Percentiles rank a stretch among this genome's conserved stretches.
These are phyloP conservation scores for Liriodendron chinense DNA, from an alignment of 164 flowering plant genomes.

Conservation along the genomic window DNA sequence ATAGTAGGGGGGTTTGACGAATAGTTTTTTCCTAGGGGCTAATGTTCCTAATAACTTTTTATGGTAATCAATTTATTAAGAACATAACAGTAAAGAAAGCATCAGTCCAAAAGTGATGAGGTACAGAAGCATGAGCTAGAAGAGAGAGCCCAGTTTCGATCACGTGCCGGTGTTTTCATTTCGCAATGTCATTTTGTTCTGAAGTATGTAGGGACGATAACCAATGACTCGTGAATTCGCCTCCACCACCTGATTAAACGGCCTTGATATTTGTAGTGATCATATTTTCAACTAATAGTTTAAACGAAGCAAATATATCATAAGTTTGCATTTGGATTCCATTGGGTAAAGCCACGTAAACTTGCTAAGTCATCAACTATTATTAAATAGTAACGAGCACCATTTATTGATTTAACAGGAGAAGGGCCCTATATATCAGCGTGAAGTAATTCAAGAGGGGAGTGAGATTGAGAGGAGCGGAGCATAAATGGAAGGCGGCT, in stretches of 20 bases:
- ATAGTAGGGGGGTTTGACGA: too few relatives aligned
- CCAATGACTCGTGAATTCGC: not conserved
- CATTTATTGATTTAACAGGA: not conserved
- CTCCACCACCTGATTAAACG: not conserved
- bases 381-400: not conserved
- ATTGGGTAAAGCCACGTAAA: not conserved
- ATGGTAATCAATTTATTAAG: too few relatives aligned
- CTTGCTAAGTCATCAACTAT: not conserved
- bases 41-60: too few relatives aligned
- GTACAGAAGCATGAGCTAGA: not conserved
- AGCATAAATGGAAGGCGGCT: not conserved
- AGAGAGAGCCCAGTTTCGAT: not conserved
- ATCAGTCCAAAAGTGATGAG: too few relatives aligned
- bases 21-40: too few relatives aligned
- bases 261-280: not conserved
- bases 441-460: not conserved
- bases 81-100: not conserved
- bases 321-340: too few relatives aligned
- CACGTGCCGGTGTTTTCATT: not conserved
- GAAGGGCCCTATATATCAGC: not conserved
- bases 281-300: not conserved
- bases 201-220: not conserved
- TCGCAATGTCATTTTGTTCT: not conserved
- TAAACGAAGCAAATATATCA: not conserved
- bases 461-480: not conserved